Conservation (phyloP, 2,329 filamentous ascomycete species). For the Alternaria ventricosa region DNA sequence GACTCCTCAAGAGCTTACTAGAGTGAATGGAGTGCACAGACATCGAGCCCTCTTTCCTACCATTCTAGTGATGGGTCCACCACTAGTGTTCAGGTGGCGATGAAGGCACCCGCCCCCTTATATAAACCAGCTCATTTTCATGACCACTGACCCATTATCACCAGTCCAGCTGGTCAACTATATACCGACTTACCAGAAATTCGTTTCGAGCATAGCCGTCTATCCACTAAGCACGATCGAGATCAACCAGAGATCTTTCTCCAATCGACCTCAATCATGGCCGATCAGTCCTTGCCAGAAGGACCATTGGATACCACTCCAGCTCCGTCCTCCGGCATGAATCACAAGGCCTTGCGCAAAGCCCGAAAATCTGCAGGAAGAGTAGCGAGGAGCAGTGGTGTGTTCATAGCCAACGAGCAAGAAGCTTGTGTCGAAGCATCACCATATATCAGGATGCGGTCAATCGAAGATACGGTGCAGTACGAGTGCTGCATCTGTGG, state of each 20-base stretch:
- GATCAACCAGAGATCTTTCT: background rate
- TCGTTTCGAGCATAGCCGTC: background rate
- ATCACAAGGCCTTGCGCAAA: background rate
- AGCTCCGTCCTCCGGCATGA: background rate
- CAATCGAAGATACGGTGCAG: background rate
- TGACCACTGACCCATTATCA: background rate
- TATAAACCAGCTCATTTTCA: background rate
- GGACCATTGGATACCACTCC: background rate
- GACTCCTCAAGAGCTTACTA: background rate
- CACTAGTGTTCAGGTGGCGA: background rate
- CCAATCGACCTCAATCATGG: no score
- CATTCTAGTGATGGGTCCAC: background rate
- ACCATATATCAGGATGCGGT: background rate
- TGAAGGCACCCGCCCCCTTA: background rate
- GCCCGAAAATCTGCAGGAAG: background rate
- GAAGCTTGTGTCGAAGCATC: background rate
- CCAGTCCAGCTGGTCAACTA: background rate
- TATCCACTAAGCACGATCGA: background rate
- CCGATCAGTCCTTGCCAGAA: background rate
- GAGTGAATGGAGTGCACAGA: background rate
- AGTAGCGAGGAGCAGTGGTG: background rate
- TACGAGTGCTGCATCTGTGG: constrained; percentile 9
- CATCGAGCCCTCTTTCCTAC: background rate
- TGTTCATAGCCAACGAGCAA: background rate
- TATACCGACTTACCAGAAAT: background rate